Base-by-base conservation (phyloP, 1,139 yeast genomes). In the Kluyveromyces sp. region DNA sequence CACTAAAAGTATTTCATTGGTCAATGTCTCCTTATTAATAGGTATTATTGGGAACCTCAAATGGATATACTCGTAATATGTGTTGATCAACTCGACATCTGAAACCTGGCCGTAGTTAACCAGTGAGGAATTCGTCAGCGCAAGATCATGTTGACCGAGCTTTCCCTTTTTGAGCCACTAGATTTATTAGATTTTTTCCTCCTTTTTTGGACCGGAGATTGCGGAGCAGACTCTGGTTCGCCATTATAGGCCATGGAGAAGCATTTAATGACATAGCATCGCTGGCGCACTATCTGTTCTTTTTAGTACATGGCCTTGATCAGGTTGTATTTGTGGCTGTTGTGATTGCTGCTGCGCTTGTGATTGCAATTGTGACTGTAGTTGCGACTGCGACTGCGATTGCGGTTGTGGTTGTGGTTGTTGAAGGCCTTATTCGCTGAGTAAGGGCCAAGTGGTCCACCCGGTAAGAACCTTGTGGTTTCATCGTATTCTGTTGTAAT, bases 1-100 rank as follows among this genome's bases (percentile, higher is more conserved):
- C 4, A 66, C 53, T 21, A 68, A 40, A 25, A 68, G 50, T 28
- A 66, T 67, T 10, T 59, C 64, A 43, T 60, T 59, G 2, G 63
- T 61, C 37, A 71, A 58, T 4, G 64, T 68, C 37, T 57, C 62
- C 46, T 71, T 72, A 51, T 74, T 71, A 49, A 73, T 64, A 0
- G 86, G 83, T 27, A 83, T 66, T 0, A 82, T 66, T 4, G 88
- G 86, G 57, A 80, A 75, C 29, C 70, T 71, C 1, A 64, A 57
- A 56, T 82, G 88, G 53, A 79, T 71, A 45, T 70, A 73, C 30
- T 71, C 63, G 57, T 79, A 82, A 56, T 82, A 82, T 0, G 64
- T 46, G 40, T 68, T 67, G 45, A 66, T 55, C 39, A 68, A 48
- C 28, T 61, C 61, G 10, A 53, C 53, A 44, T 62, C 65, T 7